phyloP scores from a whole-genome alignment of 176 grass and related monocot genomes.

The Microstegium vimineum region DNA sequence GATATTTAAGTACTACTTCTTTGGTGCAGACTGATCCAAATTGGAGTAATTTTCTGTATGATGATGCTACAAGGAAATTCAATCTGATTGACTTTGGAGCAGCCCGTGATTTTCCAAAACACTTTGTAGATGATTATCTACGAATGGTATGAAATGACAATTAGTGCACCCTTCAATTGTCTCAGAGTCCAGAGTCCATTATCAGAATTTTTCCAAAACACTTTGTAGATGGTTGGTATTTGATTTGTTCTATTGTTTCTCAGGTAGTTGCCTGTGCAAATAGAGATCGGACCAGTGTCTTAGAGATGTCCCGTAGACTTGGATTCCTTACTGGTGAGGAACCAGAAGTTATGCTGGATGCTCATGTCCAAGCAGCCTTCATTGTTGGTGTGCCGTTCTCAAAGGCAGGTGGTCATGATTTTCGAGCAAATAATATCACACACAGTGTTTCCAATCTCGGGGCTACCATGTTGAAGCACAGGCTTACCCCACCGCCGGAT shows the following conservation, averaged over 20 bases:
- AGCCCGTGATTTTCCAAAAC: slow-evolving; percentile 68
- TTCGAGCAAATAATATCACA: slow-evolving; percentile 69
- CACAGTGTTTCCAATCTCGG: slow-evolving; percentile 81
- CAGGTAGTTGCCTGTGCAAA: slow-evolving; percentile 93
- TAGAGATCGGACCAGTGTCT: slow-evolving; percentile 55
- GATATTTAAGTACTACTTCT: background rate
- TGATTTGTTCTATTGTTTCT: background rate
- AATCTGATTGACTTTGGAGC: slow-evolving; percentile 97
- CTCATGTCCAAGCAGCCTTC: slow-evolving; percentile 84
- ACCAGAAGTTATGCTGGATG: slow-evolving; percentile 82
- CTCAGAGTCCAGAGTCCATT: background rate
- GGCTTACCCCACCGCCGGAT: slow-evolving; percentile 79
- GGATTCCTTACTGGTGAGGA: slow-evolving; percentile 89
- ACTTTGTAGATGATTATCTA: slow-evolving; percentile 91
- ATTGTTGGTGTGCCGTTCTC: slow-evolving; percentile 84
- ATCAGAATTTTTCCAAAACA: background rate
- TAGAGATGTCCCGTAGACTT: slow-evolving; percentile 82
- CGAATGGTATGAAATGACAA: slow-evolving; percentile 52
- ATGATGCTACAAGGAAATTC: slow-evolving; percentile 59
- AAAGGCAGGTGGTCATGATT: slow-evolving; percentile 63
- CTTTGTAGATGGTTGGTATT: background rate
- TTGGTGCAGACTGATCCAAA: slow-evolving; percentile 93
- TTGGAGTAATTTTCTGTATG: slow-evolving; percentile 92
- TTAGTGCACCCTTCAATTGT: background rate
- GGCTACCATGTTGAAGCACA: slow-evolving; percentile 89